Conservation (phyloP, 768 basidiomycete genomes). For the Pholiota conissans region DNA sequence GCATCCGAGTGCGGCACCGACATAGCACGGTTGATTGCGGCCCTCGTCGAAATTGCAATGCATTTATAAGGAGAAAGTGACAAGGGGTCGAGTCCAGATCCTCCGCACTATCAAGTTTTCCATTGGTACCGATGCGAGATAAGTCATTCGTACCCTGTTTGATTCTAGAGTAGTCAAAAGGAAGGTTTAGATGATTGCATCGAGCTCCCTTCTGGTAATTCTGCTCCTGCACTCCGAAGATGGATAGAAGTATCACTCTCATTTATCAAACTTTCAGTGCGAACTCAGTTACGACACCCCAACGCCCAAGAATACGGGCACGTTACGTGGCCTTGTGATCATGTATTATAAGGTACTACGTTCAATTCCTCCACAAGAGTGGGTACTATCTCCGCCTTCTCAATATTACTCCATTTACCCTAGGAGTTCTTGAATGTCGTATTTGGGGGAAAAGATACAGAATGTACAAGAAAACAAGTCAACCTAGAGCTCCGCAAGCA, state of each 20-base stretch:
- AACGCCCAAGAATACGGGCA: slow-evolving; percentile 11
- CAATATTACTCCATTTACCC: slow-evolving; percentile 1
- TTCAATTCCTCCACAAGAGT: slow-evolving; percentile 8
- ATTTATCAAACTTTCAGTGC: not conserved
- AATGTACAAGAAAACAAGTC: slow-evolving; percentile 14
- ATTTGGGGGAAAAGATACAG: slow-evolving; percentile 12
- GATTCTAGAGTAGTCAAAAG: slow-evolving; percentile 4
- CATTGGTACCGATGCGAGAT: slow-evolving; percentile 11
- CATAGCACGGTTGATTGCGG: not conserved
- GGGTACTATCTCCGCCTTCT: slow-evolving; percentile 14
- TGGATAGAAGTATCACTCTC: slow-evolving; percentile 1
- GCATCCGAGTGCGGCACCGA: not conserved
- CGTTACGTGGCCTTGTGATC: slow-evolving; percentile 37
- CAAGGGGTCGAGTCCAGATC: slow-evolving; percentile 9
- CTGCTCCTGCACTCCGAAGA: slow-evolving; percentile 12
- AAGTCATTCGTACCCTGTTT: slow-evolving; percentile 5
- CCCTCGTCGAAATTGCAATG: not conserved
- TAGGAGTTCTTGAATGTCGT: not conserved
- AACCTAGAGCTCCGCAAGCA: slow-evolving; percentile 82
- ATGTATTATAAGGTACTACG: not conserved
- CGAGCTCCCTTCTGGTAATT: not conserved
- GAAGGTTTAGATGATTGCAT: not conserved
- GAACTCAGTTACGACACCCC: not conserved
- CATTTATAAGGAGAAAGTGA: not conserved
- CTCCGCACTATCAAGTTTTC: not conserved